A percentile compares a stretch with the other conserved stretches of the same genome.
Evolutionary conservation across 1,284 basidiomycete genomes (phyloP).

Genomic region (Leccinum subrobustum): DNA sequence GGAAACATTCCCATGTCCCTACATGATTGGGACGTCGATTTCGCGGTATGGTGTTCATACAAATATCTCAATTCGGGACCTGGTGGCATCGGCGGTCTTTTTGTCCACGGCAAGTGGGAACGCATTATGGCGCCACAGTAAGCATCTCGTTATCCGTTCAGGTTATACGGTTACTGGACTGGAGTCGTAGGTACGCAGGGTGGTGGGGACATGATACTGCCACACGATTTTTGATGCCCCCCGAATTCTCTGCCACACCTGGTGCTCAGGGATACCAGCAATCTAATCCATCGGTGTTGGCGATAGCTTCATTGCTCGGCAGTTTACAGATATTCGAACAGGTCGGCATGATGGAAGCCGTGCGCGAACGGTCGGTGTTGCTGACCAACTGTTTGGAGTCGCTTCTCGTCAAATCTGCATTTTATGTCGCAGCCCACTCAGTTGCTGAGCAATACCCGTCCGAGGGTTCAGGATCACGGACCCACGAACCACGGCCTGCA

Average conservation of each 20-base stretch:
- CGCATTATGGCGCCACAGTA: conserved; percentile 57
- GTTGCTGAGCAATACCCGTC: conserved; percentile 36
- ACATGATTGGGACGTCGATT: conserved; percentile 94
- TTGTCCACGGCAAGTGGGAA: conserved; percentile 83
- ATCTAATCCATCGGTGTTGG: conserved; percentile 88
- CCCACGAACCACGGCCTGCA: conserved; percentile 33
- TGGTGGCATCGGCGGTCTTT: conserved; percentile 92
- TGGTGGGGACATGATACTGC: conserved; percentile 96
- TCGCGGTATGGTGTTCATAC: conserved; percentile 98
- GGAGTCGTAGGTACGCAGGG: conserved; percentile 70
- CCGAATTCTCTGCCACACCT: conserved; percentile 76
- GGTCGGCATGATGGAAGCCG: conserved; percentile 67
- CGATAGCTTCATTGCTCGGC: conserved; percentile 77
- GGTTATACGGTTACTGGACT: conserved; percentile 12
- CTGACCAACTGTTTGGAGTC: conserved; percentile 74
- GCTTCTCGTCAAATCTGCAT: conserved; percentile 59
- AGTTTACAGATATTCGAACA: conserved; percentile 79
- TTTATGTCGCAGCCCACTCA: conserved; percentile 52
- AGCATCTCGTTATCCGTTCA: conserved; percentile 25
- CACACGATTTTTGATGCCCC: conserved; percentile 91
- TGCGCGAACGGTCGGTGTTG: conserved; percentile 68
- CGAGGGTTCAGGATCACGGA: conserved; percentile 11
- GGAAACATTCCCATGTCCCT: conserved; percentile 91
- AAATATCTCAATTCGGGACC: conserved; percentile 98
- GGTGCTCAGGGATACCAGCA: conserved; percentile 96